These are phyloP conservation scores for Pseudocercospora crystallina DNA, from an alignment of 2,329 filamentous ascomycete species.

Conservation along the genomic window DNA sequence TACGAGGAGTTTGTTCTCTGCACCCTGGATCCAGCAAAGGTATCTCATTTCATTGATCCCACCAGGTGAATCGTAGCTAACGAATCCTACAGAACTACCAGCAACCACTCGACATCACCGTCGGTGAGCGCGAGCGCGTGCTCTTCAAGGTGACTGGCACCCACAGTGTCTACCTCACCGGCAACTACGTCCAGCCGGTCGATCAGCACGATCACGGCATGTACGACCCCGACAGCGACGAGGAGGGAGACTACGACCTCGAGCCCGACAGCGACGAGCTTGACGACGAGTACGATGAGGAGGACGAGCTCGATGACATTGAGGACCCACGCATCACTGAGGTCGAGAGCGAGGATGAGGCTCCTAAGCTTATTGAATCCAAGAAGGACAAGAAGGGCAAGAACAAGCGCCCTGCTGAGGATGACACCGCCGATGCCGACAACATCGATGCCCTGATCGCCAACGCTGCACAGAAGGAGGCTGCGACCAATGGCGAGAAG, in stretches of 20 bases:
- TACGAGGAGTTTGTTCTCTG: conserved; percentile 91
- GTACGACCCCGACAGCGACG: conserved; percentile 61
- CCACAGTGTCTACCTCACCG: conserved; percentile 87
- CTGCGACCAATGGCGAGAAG: conserved; percentile 63
- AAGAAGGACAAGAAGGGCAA: conserved; percentile 80
- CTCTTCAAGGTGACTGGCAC: conserved; percentile 91
- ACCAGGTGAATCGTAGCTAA: conserved; percentile 28
- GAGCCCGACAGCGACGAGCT: conserved; percentile 78
- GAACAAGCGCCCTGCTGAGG: conserved; percentile 88
- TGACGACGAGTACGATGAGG: conserved; percentile 46
- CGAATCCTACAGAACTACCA: conserved; percentile 73
- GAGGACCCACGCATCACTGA: conserved; percentile 27
- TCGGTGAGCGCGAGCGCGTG: conserved; percentile 83
- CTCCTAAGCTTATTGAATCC: conserved; percentile 53
- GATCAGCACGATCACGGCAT: conserved; percentile 59
- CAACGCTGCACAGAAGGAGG: conserved; percentile 60
- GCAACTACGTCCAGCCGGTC: conserved; percentile 84
- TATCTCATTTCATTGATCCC: conserved; percentile 45
- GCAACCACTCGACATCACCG: conserved; percentile 89
- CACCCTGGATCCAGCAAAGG: conserved; percentile 89
- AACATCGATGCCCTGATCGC: conserved; percentile 80
- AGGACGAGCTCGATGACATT: conserved; percentile 31
- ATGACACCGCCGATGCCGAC: conserved; percentile 57
- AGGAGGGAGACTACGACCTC: conserved; percentile 71
- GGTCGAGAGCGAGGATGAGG: conserved; percentile 42